Conservation (phyloP, 148 eudicot genomes). For the Hydrangea macrophylla region DNA sequence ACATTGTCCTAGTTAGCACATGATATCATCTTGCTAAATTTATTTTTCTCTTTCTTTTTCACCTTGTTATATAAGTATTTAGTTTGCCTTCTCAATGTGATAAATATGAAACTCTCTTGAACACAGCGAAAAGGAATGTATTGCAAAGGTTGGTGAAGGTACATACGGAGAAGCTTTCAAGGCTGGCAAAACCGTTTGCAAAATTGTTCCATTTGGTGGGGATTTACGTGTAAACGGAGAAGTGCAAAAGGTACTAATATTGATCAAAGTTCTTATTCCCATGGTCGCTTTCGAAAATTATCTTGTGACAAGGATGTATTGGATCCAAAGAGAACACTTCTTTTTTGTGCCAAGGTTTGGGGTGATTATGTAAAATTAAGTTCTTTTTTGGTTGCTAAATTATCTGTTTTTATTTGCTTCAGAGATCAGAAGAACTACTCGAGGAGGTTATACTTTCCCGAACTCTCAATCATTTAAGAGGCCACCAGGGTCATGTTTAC, state of each 20-base stretch:
- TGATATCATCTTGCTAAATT: neutral
- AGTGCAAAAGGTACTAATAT: conserved; percentile 70
- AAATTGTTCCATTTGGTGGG: conserved; percentile 91
- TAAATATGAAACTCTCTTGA: conserved; percentile 17
- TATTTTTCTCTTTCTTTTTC: neutral
- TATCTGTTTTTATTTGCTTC: conserved; percentile 17
- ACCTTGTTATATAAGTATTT: conserved; percentile 6
- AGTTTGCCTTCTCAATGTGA: conserved; percentile 10
- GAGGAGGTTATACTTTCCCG: conserved; percentile 84
- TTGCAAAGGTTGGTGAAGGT: conserved; percentile 93
- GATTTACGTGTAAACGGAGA: conserved; percentile 85
- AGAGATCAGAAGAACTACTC: conserved; percentile 82
- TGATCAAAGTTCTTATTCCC: neutral
- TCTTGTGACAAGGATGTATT: too few relatives aligned
- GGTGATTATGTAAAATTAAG: neutral
- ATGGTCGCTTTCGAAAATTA: too few relatives aligned
- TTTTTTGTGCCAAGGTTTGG: neutral
- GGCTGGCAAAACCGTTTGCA: conserved; percentile 78
- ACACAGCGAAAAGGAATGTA: conserved; percentile 53
- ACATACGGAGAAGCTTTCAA: conserved; percentile 93
- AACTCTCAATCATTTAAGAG: conserved; percentile 78
- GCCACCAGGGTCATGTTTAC: conserved; percentile 33
- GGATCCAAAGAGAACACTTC: too few relatives aligned
- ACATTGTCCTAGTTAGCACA: neutral
- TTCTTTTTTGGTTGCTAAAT: conserved; percentile 11